phyloP scores from a whole-genome alignment of 495 filamentous ascomycete species.

The Hyphodiscus hymeniophilus region DNA sequence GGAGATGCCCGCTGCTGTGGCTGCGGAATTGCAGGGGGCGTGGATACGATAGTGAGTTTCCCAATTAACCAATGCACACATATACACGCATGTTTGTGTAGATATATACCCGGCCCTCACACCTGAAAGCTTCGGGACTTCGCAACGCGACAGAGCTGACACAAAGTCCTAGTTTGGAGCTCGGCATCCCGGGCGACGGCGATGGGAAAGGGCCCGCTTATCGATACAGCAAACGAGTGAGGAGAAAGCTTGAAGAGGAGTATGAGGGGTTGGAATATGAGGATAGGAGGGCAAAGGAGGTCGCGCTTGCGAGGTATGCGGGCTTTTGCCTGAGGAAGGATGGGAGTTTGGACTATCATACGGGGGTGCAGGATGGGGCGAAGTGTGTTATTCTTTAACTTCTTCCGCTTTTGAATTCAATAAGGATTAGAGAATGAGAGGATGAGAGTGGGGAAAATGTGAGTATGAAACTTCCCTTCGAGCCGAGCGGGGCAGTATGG shows the following conservation, averaged over 20 bases:
- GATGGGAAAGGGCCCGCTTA: neutral
- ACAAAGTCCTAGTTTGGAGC: no score
- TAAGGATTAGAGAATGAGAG: no score
- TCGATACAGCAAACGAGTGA: neutral
- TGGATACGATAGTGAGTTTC: conserved; percentile 9
- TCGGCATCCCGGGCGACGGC: conserved; percentile 3
- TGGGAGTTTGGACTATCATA: conserved; percentile 13
- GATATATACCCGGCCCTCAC: no score
- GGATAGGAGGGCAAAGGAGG: conserved; percentile 9
- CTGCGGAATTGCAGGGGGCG: conserved; percentile 2
- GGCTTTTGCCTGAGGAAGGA: conserved; percentile 5
- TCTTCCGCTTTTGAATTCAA: no score
- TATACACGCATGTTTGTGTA: no score
- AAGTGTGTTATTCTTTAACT: no score
- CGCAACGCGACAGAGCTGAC: no score
- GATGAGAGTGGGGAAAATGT: no score
- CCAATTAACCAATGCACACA: no score
- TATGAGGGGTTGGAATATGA: neutral
- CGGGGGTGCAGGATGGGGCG: neutral
- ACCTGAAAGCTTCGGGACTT: no score
- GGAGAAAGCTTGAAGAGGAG: conserved; percentile 3
- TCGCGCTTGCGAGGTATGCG: conserved; percentile 7
- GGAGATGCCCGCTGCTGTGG: neutral
- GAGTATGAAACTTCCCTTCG: no score
- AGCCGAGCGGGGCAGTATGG: no score